Evolutionary conservation across 148 eudicot species (phyloP).

Genomic region (Rhododendron vialii): DNA sequence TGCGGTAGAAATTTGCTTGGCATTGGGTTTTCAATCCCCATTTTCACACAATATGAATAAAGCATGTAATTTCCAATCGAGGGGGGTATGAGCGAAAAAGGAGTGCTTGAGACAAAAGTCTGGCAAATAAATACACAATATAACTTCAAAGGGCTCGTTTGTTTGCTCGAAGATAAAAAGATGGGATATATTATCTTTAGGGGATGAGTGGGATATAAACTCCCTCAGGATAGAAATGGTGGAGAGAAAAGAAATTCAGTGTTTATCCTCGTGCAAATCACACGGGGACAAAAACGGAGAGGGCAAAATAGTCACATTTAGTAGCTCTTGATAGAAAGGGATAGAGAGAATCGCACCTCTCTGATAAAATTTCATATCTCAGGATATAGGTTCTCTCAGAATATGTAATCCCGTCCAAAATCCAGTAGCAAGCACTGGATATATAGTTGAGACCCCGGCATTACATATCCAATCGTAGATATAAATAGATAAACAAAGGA

Average conservation of each 20-base stretch:
- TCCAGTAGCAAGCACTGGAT: not conserved
- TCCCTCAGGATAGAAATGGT: not conserved
- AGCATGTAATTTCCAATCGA: not conserved
- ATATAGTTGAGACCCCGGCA: too few relatives aligned
- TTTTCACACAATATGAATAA: not conserved
- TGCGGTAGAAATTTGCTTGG: too few relatives aligned
- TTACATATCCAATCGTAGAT: too few relatives aligned
- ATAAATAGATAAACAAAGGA: too few relatives aligned
- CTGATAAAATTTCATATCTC: not conserved
- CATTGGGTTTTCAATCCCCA: too few relatives aligned
- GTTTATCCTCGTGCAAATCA: not conserved
- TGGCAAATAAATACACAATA: too few relatives aligned
- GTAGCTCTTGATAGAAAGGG: too few relatives aligned
- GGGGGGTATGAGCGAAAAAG: not conserved
- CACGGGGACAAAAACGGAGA: not conserved
- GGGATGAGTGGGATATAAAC: not conserved
- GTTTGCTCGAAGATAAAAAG: not conserved
- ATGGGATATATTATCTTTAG: too few relatives aligned
- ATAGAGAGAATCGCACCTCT: not conserved
- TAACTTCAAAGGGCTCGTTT: not conserved
- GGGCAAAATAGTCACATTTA: not conserved
- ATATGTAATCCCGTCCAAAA: not conserved
- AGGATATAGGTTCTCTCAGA: not conserved
- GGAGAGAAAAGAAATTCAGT: not conserved
- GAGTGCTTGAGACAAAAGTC: not conserved